Conservation (phyloP, 352 stramenopile genomes). For the Thalassiosira pacifica region DNA sequence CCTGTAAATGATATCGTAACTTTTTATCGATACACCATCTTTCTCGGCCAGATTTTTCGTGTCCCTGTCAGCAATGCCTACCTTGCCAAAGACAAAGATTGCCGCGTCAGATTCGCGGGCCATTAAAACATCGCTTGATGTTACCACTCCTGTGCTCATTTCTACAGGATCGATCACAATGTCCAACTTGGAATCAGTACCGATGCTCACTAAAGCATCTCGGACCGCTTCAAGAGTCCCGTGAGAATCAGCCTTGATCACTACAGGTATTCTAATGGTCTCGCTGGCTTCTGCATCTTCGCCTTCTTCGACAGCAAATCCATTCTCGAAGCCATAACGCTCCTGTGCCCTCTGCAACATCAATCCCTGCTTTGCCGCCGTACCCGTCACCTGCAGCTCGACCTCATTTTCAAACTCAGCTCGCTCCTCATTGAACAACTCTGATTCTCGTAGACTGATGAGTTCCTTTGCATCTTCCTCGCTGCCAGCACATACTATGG, state of each 20-base stretch:
- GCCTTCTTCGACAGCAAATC: neutral
- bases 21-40: conserved; percentile 79
- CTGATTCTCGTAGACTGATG: conserved; percentile 66
- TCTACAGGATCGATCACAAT: conserved; percentile 82
- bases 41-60: conserved; percentile 71
- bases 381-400: conserved; percentile 61
- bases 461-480: conserved; percentile 81
- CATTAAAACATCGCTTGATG: conserved; percentile 77
- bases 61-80: conserved; percentile 68
- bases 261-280: conserved; percentile 78
- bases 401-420: conserved; percentile 53
- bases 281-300: conserved; percentile 41
- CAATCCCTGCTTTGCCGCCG: conserved; percentile 59
- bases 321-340: conserved; percentile 61
- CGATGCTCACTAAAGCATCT: conserved; percentile 77
- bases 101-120: conserved; percentile 81
- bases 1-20: conserved; percentile 87
- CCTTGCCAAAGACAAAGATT: conserved; percentile 83
- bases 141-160: conserved; percentile 78
- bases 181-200: conserved; percentile 72
- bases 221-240: conserved; percentile 79
- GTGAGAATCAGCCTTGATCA: conserved; percentile 85
- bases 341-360: conserved; percentile 65
- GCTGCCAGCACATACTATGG: conserved; percentile 74
- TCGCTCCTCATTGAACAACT: conserved; percentile 55